These are phyloP conservation scores for Mucor saturninus DNA, from an alignment of 371 early-diverging fungal species.

Conservation along the genomic window DNA sequence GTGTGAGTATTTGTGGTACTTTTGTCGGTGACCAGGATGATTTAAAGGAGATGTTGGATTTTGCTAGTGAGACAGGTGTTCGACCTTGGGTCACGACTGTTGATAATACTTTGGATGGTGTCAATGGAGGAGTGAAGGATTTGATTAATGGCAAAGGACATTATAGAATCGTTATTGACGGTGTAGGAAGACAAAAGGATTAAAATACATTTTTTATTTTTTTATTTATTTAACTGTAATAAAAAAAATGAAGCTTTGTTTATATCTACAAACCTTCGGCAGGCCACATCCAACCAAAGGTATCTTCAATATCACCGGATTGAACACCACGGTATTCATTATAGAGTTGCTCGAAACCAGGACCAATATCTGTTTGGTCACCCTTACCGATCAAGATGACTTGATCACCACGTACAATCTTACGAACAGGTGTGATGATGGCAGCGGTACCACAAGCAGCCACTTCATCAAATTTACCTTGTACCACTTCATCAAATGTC, in stretches of 20 bases:
- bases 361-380: conserved; percentile 50
- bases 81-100: conserved; percentile 70
- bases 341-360: conserved; percentile 64
- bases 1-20: conserved; percentile 68
- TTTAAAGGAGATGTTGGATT: conserved; percentile 69
- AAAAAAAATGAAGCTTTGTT: neutral
- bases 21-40: conserved; percentile 68
- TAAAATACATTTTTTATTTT: conserved; percentile 1
- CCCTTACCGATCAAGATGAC: conserved; percentile 42
- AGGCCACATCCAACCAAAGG: conserved; percentile 79
- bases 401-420: conserved; percentile 65
- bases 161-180: conserved; percentile 71
- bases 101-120: conserved; percentile 59
- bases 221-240: neutral
- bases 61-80: conserved; percentile 71
- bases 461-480: conserved; percentile 70
- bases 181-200: conserved; percentile 21
- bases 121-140: conserved; percentile 65
- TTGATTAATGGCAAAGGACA: conserved; percentile 69
- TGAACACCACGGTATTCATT: conserved; percentile 72
- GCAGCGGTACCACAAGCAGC: conserved; percentile 84
- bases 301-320: conserved; percentile 64
- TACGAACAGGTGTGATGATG: conserved; percentile 77
- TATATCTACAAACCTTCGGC: conserved; percentile 60
- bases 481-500: conserved; percentile 60